A percentile compares a stretch with the other conserved stretches of the same genome.
phyloP scores from a whole-genome alignment of 352 stramenopile species.

The Phytophthora citrophthora region DNA sequence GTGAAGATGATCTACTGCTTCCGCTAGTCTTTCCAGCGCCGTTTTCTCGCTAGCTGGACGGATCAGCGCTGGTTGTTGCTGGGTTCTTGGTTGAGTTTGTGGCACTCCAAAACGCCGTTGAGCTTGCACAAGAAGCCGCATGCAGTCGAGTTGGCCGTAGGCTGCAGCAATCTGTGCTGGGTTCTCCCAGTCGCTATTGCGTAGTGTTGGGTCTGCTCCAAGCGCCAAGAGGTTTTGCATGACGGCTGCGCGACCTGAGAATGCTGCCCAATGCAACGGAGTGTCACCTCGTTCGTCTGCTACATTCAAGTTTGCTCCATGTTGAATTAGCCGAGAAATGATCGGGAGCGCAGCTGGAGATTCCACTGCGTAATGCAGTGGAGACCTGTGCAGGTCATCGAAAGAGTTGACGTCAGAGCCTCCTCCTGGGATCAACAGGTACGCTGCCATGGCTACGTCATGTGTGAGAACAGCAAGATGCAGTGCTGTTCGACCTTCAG shows the following conservation, averaged over 20 bases:
- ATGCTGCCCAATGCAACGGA: conserved; percentile 68
- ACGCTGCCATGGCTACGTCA: conserved; percentile 39
- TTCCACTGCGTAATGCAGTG: conserved; percentile 53
- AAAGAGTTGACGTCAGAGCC: conserved; percentile 24
- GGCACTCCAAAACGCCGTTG: conserved; percentile 17
- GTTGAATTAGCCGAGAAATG: conserved; percentile 26
- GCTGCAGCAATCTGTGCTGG: conserved; percentile 55
- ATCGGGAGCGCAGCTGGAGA: conserved; percentile 30
- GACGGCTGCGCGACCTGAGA: conserved; percentile 49
- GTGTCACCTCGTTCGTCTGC: conserved; percentile 73
- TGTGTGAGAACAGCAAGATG: conserved; percentile 47
- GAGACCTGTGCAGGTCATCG: conserved; percentile 43
- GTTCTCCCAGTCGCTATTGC: conserved; percentile 70
- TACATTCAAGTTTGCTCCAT: conserved; percentile 51
- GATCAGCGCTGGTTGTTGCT: conserved; percentile 1
- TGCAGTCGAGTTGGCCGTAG: conserved; percentile 55
- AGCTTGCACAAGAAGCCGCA: conserved; percentile 44
- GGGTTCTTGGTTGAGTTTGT: conserved; percentile 3
- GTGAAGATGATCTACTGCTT: conserved; percentile 40
- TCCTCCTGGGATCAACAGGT: conserved; percentile 35
- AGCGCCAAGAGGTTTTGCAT: conserved; percentile 46
- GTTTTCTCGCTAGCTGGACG: conserved; percentile 29
- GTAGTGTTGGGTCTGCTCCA: conserved; percentile 50
- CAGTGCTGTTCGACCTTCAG: conserved; percentile 40
- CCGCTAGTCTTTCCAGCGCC: conserved; percentile 30